Base-by-base conservation (phyloP, 2,329 filamentous ascomycete genomes). In the Aspergillus persii region DNA sequence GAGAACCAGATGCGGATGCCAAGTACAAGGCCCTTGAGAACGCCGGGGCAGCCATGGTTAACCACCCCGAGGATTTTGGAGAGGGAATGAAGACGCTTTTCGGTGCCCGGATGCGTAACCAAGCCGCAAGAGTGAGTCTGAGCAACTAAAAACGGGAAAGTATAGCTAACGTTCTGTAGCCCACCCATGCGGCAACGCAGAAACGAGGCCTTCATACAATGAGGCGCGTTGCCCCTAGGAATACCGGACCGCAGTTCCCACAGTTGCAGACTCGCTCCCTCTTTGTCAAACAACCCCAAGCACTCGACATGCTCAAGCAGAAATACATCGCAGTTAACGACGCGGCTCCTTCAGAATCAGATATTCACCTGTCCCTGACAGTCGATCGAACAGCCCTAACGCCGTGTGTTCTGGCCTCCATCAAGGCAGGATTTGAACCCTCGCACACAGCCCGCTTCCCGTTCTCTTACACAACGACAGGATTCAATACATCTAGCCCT, bases 41-140 rank as follows among this genome's bases (percentile, higher is more conserved):
- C 57, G 89, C 83, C 11, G 89, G 89, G 2, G 89, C 84, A 0
- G 84, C 83, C 0, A 86, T 93, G 74, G 86, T 92, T 3, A 85
- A 90, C 60, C 90, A 93, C 68, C 90, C 90, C 0, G 87, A 89
- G 52, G 87, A 89, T 62, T 89, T 94, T 61, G 90, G 90, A 0
- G 77, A 82, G 23, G 84, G 85, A 0, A 85, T 93, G 80, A 89
- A 86, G 71, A 76, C 77, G 3, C 77, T 90, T 12, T 76, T 92
- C 3, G 74, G 72, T 15, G 75, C 65, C 12, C 69, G 69, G n/a
- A 76, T 63, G 64, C 77, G 58, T 70, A 60, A 60, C 11, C 60
- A 63, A 9, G 58, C 58, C 5, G 44, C 61, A 57, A 59, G 41
- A 46, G 73, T 76, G 59, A 61, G 67, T 63, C 23, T 18, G 8